Evolutionary conservation across 352 stramenopile genomes (phyloP), one percentile per base, ranked within the genome.

Genomic region (Phytophthora multivora): DNA sequence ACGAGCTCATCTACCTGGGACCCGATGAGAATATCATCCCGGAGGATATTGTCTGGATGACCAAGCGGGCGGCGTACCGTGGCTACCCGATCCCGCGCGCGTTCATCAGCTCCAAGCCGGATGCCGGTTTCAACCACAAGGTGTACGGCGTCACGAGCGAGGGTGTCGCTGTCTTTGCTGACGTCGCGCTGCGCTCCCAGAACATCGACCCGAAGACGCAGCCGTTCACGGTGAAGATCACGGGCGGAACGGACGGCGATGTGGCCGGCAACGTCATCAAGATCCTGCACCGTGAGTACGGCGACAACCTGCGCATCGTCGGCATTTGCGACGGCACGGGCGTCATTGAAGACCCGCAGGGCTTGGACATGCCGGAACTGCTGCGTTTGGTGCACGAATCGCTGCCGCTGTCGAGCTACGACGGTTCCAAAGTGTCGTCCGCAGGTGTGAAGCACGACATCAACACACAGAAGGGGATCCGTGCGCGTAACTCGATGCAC

Each of bases 261-360:
- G 96, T 99, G 6, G 97, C 92, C 41, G 97, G 96, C 28, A 99
- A 99, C 70, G 96, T 98, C 61, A 97, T 99, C 54, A 98, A 98
- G 71, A 99, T 99, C 68, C 69, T 99, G 47, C 68, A 95, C 75
- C 87, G 97, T 23, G 96, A 99, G 59, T 88, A 89, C 62, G 81
- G 82, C 59, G 96, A 93, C 69, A 97, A 97, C 54, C 75, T 99
- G 40, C 95, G 93, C n/a, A 86, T 99, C 36, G 94, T 97, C 5
- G 80, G 83, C 26, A 91, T 91, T 64, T 89, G 80, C 52, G 97
- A 99, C 75, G 93, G 89, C 52, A 96, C 89, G 15, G 96, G 94
- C 21, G 96, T 97, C 60, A 83, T 97, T 0, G 96, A 99, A 83
- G 96, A 99, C 77, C 96, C 95, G 0, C 83, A 98, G 41, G 97